These are phyloP conservation scores for Ustulina deusta DNA, from an alignment of 2,329 filamentous ascomycete genomes.

Conservation along the genomic window DNA sequence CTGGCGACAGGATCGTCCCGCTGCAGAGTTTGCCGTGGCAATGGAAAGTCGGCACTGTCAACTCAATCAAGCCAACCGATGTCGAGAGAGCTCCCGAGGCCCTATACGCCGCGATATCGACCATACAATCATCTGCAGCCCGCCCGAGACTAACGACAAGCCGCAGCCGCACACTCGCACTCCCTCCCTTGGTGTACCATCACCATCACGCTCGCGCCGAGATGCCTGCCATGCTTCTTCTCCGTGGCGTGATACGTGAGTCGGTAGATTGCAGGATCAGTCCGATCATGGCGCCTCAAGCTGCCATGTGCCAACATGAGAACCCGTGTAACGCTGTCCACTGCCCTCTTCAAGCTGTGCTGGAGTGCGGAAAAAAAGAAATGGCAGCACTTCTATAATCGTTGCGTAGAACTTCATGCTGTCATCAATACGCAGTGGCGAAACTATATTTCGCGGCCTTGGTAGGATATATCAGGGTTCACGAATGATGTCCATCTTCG, in stretches of 20 bases:
- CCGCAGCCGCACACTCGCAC: not conserved
- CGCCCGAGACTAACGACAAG: conserved; percentile 22
- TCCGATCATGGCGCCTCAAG: conserved; percentile 20
- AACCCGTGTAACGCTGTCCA: conserved; percentile 10
- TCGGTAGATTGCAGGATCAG: conserved; percentile 36
- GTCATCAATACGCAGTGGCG: not conserved
- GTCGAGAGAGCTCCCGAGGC: not conserved
- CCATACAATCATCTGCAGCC: conserved; percentile 5
- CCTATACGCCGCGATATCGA: conserved; percentile 5
- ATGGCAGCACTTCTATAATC: not conserved
- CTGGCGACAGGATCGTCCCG: conserved; percentile 27
- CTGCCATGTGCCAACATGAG: conserved; percentile 30
- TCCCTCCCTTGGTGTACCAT: conserved; percentile 9
- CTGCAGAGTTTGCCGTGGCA: conserved; percentile 18
- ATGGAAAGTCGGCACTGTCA: not conserved
- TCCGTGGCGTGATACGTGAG: conserved; percentile 17
- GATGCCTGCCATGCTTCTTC: not conserved
- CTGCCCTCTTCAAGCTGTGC: not conserved
- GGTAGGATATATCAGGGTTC: not conserved
- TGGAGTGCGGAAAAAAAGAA: not conserved
- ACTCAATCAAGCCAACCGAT: not conserved
- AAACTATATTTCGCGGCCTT: not conserved
- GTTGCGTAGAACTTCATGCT: not conserved
- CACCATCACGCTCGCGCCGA: conserved; percentile 18
- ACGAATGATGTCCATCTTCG: not conserved